These are phyloP conservation scores for Puya raimondii DNA, from an alignment of 176 grass and related monocot species.

Conservation along the genomic window DNA sequence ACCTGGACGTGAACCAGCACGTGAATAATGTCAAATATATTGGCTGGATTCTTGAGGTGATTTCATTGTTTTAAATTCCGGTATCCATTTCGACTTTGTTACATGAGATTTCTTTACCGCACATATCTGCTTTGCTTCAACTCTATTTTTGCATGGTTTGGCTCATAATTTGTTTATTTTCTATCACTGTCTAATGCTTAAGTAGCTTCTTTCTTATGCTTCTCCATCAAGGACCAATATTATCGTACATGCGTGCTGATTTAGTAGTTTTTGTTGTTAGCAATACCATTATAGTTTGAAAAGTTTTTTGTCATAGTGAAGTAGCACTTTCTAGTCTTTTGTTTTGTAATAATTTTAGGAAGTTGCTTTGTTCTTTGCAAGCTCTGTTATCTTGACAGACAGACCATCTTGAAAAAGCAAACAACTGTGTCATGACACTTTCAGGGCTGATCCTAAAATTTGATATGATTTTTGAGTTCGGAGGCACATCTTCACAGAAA, in stretches of 20 bases:
- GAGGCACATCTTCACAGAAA: no score
- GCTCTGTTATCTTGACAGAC: not conserved
- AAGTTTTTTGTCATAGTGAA: not conserved
- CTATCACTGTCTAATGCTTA: not conserved
- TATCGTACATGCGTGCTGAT: not conserved
- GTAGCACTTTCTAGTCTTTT: not conserved
- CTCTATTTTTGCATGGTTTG: no score
- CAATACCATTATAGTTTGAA: not conserved
- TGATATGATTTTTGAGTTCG: no score
- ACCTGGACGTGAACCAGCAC: slow-evolving; percentile 96
- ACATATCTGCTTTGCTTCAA: not conserved
- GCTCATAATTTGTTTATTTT: not conserved
- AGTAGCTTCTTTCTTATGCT: not conserved
- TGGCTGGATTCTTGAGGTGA: slow-evolving; percentile 99
- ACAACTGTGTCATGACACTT: no score
- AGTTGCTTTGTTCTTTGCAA: not conserved
- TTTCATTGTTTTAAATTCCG: not conserved
- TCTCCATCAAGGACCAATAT: not conserved
- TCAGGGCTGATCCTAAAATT: no score
- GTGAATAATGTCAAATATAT: slow-evolving; percentile 99
- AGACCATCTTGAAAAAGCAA: not conserved
- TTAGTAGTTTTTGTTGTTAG: not conserved
- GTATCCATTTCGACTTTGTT: not conserved
- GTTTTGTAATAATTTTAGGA: not conserved
- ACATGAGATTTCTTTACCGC: not conserved